A percentile compares a stretch with the other conserved stretches of the same genome.
phyloP scores from a whole-genome alignment of 768 basidiomycete species.

The Mycena leptocephala region DNA sequence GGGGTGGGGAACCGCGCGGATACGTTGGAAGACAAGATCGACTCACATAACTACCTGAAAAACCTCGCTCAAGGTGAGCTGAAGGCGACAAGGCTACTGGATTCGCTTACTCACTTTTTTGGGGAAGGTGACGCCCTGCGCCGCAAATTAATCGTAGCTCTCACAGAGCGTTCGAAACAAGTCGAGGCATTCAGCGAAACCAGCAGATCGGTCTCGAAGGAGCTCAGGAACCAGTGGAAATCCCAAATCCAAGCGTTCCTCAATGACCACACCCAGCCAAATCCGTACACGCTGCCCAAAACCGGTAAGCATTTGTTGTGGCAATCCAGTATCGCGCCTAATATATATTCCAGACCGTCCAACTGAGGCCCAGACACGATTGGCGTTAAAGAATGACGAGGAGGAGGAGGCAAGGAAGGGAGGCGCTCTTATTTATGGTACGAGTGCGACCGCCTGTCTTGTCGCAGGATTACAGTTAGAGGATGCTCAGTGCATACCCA shows the following conservation, averaged over 20 bases:
- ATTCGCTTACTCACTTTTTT: neutral
- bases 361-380: slow-evolving; percentile 13
- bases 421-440: neutral
- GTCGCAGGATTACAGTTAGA: slow-evolving; percentile 15
- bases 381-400: slow-evolving; percentile 12
- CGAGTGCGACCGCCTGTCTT: neutral
- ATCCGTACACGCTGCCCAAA: neutral
- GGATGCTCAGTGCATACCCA: neutral
- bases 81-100: neutral
- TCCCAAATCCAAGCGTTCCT: neutral
- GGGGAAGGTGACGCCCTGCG: neutral
- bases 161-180: slow-evolving; percentile 1
- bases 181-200: neutral
- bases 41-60: too few species aligned
- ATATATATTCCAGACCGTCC: neutral
- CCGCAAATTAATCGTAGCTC: slow-evolving; percentile 2
- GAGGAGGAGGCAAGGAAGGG: neutral
- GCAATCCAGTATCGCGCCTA: neutral
- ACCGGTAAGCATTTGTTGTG: neutral
- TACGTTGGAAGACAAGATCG: slow-evolving; percentile 43
- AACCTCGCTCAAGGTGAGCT: slow-evolving; percentile 2
- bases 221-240: neutral
- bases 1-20: slow-evolving; percentile 40
- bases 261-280: neutral
- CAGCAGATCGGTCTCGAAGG: neutral